A percentile compares a stretch with the other conserved stretches of the same genome.
phyloP scores from a whole-genome alignment of 257 asterid species.

The Perilla frutescens region DNA sequence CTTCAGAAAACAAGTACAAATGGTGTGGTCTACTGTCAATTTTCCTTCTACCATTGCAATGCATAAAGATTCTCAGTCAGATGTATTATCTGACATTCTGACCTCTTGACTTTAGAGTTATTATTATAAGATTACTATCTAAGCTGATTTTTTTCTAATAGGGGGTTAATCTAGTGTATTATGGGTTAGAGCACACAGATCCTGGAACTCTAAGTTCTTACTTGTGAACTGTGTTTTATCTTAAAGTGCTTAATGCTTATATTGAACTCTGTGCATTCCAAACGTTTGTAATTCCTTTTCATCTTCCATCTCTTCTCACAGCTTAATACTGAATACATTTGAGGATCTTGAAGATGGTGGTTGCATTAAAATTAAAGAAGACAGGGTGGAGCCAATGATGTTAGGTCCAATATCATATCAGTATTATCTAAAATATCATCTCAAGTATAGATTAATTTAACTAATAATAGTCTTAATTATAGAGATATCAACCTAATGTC shows the following conservation, averaged over 20 bases:
- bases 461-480: too few species aligned
- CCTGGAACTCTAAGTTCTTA: constrained; percentile 82
- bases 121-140: too few species aligned
- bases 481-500: too few species aligned
- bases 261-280: constrained; percentile 28
- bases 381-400: constrained; percentile 90
- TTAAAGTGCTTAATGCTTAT: constrained; percentile 31
- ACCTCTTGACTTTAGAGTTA: too few species aligned
- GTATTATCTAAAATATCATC: constrained; percentile 88
- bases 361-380: constrained; percentile 82
- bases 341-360: constrained; percentile 99
- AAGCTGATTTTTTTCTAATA: constrained; percentile 46
- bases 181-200: constrained; percentile 83
- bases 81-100: too few species aligned
- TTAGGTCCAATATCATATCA: constrained; percentile 95
- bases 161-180: constrained; percentile 93
- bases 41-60: too few species aligned
- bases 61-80: too few species aligned
- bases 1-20: too few species aligned
- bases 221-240: constrained; percentile 44
- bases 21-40: too few species aligned
- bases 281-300: constrained; percentile 26
- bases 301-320: constrained; percentile 41
- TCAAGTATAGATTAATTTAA: too few species aligned
- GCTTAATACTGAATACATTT: constrained; percentile 79